Evolutionary conservation across 257 asterid species (phyloP).

Genomic region (Perilla frutescens): DNA sequence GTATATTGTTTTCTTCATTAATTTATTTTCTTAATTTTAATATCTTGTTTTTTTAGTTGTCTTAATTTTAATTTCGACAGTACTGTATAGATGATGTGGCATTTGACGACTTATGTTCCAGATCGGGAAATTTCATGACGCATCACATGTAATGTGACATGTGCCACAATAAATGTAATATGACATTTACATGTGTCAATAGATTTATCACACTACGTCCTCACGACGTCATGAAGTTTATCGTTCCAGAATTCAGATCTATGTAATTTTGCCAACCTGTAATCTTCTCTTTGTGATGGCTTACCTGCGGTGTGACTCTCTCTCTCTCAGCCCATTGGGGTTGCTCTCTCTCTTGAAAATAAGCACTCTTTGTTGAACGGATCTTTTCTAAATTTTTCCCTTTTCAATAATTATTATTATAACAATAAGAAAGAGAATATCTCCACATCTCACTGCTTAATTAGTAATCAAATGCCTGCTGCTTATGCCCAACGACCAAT

Average conservation of each 20-base stretch:
- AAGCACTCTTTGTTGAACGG: slow-evolving; percentile 39
- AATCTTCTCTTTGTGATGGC: slow-evolving; percentile 24
- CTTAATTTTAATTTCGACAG: no score
- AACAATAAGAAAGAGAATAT: neutral
- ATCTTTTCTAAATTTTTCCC: slow-evolving; percentile 20
- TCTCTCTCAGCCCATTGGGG: slow-evolving; percentile 10
- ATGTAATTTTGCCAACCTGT: neutral
- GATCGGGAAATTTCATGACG: neutral
- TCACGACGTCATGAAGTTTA: no score
- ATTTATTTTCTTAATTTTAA: no score
- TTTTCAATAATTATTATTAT: neutral
- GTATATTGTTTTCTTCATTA: no score
- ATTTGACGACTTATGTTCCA: slow-evolving; percentile 40
- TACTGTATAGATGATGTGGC: slow-evolving; percentile 37
- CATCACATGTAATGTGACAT: no score
- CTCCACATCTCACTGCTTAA: slow-evolving; percentile 32
- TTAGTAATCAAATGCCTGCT: slow-evolving; percentile 52
- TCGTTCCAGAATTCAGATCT: slow-evolving; percentile 18
- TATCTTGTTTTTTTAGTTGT: no score
- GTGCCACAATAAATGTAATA: no score
- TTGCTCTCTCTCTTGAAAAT: slow-evolving; percentile 35
- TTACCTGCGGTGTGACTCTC: slow-evolving; percentile 31
- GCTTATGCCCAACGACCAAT: slow-evolving; percentile 42
- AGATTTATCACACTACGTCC: no score
- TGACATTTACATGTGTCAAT: no score